A percentile compares a stretch with the other conserved stretches of the same genome.
Conservation (phyloP, 2,329 filamentous ascomycete genomes). For the Stachybotrys chartarum region DNA sequence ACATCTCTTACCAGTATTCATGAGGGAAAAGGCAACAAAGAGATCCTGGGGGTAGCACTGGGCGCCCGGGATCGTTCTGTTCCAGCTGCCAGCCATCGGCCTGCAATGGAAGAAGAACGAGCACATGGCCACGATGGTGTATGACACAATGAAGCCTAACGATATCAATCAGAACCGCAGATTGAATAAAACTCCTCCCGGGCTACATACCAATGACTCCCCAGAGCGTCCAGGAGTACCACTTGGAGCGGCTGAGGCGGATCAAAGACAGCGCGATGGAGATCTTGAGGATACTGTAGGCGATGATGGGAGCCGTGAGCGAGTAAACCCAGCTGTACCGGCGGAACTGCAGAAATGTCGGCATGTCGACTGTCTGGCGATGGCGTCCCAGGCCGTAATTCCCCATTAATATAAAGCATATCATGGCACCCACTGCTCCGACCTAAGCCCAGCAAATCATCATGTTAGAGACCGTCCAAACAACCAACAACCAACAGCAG, state of each 20-base stretch:
- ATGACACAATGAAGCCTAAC: neutral
- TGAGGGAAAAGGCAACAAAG: neutral
- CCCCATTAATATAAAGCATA: neutral
- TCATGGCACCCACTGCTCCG: neutral
- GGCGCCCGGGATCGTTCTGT: neutral
- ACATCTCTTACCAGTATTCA: neutral
- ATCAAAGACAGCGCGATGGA: constrained; percentile 14
- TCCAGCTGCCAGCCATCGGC: neutral
- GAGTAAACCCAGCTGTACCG: constrained; percentile 32
- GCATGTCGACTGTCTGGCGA: constrained; percentile 12
- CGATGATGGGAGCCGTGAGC: constrained; percentile 30
- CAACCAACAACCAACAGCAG: neutral
- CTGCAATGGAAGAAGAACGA: constrained; percentile 1
- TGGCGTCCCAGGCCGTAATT: neutral
- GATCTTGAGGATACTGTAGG: constrained; percentile 12
- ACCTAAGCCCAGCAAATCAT: neutral
- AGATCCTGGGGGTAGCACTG: neutral
- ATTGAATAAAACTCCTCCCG: neutral
- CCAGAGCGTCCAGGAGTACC: constrained; percentile 18
- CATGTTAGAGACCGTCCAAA: too few species aligned
- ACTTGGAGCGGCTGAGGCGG: constrained; percentile 12
- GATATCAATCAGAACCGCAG: neutral
- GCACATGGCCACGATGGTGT: neutral
- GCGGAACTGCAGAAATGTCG: constrained; percentile 26
- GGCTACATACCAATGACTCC: constrained; percentile 3